Conservation (phyloP, 129 eudicot species). For the Kitagawia praeruptora region DNA sequence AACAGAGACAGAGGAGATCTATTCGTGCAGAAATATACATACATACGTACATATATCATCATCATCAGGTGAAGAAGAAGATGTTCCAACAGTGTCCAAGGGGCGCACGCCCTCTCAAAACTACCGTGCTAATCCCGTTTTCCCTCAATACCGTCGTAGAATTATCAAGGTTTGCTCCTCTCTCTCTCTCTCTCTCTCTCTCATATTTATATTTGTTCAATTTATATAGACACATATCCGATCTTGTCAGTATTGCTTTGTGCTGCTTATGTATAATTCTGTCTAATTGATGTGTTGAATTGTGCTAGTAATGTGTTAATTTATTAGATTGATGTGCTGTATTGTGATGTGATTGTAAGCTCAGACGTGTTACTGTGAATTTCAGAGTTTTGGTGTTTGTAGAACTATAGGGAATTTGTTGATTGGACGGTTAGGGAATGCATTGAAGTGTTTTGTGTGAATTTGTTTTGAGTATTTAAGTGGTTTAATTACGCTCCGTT, state of each 20-base stretch:
- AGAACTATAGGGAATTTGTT: no score
- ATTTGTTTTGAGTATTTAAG: no score
- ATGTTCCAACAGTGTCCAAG: slow-evolving; percentile 85
- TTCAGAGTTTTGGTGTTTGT: not conserved
- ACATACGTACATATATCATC: not conserved
- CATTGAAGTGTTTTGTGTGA: not conserved
- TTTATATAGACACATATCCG: slow-evolving; percentile 23
- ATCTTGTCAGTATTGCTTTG: not conserved
- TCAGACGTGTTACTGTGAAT: not conserved
- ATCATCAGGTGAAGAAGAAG: not conserved
- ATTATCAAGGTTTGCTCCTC: slow-evolving; percentile 59
- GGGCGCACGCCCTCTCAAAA: slow-evolving; percentile 56
- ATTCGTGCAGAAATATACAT: not conserved
- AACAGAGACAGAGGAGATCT: not conserved
- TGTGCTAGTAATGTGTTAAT: not conserved
- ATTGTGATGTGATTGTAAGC: not conserved
- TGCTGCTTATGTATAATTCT: not conserved
- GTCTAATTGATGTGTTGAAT: not conserved
- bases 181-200: not conserved
- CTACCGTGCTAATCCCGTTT: slow-evolving; percentile 54
- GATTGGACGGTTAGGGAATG: no score
- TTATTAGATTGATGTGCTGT: not conserved
- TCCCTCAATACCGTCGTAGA: slow-evolving; percentile 86
- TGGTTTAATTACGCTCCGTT: no score
- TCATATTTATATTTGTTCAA: not conserved